Base-by-base conservation (phyloP, 805 yeast genomes). In the Candida suzukii region DNA sequence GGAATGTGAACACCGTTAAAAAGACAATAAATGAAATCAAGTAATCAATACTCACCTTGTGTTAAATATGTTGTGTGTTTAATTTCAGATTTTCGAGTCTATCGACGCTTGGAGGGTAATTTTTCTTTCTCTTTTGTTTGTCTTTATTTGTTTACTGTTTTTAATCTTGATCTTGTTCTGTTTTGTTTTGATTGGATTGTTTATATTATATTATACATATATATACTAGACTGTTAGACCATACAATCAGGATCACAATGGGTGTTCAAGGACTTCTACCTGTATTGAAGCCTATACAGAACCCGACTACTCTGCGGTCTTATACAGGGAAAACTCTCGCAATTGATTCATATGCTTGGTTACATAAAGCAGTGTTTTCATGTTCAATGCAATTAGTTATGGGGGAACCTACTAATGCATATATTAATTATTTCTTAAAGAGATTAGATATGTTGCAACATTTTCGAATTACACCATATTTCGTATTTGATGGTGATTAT, bases 301-400 rank as follows among this genome's bases (percentile, higher is more conserved):
- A 72, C 40, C 70, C 73, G 0, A 70, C 75, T 2, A 62, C 80
- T 2, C 63, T 90, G 36, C 71, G 73, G 41, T 63, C 73, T 28
- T 86, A 78, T 57, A 62, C 77, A 13, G 96, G 96, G 1, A 71
- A 80, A 52, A 78, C 84, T 0, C 64, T 90, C 34, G 99, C 95
- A 0, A 81, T 93, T n/a, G 99, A 93, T 57, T 90, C 95, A 0
- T 93, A 88, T 55, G 88, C 96, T 1, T 93, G 99, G 99, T 73
- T 93, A 5, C 99, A 93, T 61, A 76, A 86, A 47, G 90, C 93
- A 4, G 80, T 86, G 3, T 74, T 81, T 39, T 67, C 87, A 16
- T 90, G 98, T 61, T 84, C 97, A 0, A 77, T 74, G 61, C 96
- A 93, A 38, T 64, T 93, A 37, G 87, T 88, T 9, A 66, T 74